These are phyloP conservation scores for Discostella pseudostelligera DNA, from an alignment of 108 stramenopile genomes.

Conservation along the genomic window DNA sequence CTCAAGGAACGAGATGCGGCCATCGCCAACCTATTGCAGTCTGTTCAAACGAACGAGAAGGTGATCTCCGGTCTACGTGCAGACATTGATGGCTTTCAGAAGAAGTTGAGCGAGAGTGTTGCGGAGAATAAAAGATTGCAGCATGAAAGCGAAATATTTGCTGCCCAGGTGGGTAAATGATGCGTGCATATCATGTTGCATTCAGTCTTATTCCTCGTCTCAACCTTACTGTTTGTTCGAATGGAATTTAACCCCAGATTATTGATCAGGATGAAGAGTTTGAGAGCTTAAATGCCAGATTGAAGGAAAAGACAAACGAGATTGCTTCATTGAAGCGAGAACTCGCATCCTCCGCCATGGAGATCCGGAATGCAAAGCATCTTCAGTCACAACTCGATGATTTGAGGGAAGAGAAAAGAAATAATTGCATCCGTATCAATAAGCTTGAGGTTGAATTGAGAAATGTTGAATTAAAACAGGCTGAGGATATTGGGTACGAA, in stretches of 20 bases:
- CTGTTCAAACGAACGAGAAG: constrained; percentile 38
- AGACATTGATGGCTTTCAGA: constrained; percentile 45
- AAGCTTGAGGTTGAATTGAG: constrained; percentile 32
- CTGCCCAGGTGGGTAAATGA: constrained; percentile 39
- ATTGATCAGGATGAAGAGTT: constrained; percentile 86
- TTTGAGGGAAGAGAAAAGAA: constrained; percentile 22
- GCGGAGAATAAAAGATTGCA: constrained; percentile 61
- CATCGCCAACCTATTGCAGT: constrained; percentile 42
- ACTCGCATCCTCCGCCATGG: constrained; percentile 19
- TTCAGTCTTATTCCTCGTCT: background rate
- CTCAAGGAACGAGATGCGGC: constrained; percentile 46
- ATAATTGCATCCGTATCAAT: constrained; percentile 16
- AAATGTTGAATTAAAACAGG: constrained; percentile 29
- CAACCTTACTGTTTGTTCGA: background rate
- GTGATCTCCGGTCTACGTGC: constrained; percentile 29
- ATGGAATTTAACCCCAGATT: constrained; percentile 37
- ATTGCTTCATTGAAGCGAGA: constrained; percentile 37
- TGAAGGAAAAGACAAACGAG: constrained; percentile 43
- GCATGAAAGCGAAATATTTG: constrained; percentile 84
- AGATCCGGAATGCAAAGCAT: constrained; percentile 16
- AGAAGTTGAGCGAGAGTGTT: constrained; percentile 15
- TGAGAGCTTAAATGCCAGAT: constrained; percentile 40
- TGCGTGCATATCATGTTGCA: background rate
- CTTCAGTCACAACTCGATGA: constrained; percentile 25
- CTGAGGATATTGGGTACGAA: constrained; percentile 27